phyloP scores from a whole-genome alignment of 768 basidiomycete species.

The Trametes coccinea region DNA sequence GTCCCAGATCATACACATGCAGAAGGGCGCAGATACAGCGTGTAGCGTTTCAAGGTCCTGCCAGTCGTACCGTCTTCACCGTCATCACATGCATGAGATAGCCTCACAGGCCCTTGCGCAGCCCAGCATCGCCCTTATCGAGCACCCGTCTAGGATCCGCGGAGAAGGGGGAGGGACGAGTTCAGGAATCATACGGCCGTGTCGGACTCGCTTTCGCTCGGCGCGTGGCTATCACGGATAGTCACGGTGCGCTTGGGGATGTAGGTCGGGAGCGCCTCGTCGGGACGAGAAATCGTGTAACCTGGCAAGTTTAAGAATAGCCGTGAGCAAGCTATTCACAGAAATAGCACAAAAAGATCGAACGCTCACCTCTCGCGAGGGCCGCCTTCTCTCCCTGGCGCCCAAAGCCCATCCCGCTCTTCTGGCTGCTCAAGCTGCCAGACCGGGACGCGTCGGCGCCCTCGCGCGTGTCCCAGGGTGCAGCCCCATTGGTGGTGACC shows the following conservation, averaged over 20 bases:
- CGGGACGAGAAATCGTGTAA: constrained; percentile 55
- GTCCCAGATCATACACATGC: constrained; percentile 11
- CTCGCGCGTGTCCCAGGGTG: constrained; percentile 31
- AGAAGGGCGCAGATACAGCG: neutral
- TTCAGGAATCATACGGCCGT: constrained; percentile 11
- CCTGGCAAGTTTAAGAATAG: constrained; percentile 35
- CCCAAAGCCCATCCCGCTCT: constrained; percentile 70
- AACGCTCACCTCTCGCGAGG: constrained; percentile 54
- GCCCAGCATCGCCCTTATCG: neutral
- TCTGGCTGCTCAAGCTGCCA: constrained; percentile 23
- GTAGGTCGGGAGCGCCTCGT: constrained; percentile 57
- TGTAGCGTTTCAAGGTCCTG: too few species aligned
- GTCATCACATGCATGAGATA: constrained; percentile 4
- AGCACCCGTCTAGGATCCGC: too few species aligned
- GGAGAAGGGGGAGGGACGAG: neutral
- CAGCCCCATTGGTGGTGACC: too few species aligned
- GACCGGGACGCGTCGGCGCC: constrained; percentile 23
- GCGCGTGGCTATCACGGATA: constrained; percentile 24
- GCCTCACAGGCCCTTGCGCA: neutral
- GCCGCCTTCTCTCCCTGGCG: constrained; percentile 80
- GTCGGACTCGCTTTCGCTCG: constrained; percentile 17
- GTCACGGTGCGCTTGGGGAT: constrained; percentile 31
- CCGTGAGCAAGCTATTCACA: neutral
- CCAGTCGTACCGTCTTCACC: neutral
- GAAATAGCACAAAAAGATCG: neutral